Conservation (phyloP, 2,329 filamentous ascomycete species). For the Calycina herbarum region DNA sequence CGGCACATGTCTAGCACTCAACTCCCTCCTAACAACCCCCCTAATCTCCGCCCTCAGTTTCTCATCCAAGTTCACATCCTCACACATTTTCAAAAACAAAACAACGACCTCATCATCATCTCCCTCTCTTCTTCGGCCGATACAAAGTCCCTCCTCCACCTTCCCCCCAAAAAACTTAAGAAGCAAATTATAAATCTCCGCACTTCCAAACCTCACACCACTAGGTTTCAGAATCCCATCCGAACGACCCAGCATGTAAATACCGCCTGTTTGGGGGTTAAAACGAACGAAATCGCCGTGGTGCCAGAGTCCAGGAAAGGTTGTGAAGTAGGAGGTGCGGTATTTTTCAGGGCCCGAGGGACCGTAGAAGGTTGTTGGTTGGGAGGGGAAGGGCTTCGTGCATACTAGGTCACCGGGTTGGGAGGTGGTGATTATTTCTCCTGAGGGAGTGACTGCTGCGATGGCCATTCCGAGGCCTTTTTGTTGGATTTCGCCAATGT, state of each 20-base stretch:
- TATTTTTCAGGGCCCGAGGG: constrained; percentile 63
- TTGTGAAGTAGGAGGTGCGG: constrained; percentile 80
- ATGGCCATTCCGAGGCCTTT: constrained; percentile 80
- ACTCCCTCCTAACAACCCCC: constrained; percentile 67
- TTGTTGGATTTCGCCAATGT: constrained; percentile 74
- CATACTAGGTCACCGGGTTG: constrained; percentile 88
- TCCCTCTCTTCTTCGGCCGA: constrained; percentile 65
- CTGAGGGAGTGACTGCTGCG: constrained; percentile 55
- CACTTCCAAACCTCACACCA: constrained; percentile 87
- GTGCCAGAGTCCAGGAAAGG: constrained; percentile 79
- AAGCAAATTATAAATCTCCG: constrained; percentile 96
- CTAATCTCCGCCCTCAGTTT: constrained; percentile 66
- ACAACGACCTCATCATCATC: constrained; percentile 53
- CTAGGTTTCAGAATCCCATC: constrained; percentile 92
- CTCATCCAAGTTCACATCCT: constrained; percentile 48
- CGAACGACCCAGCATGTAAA: constrained; percentile 88
- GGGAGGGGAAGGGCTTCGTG: constrained; percentile 80
- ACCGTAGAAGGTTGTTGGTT: constrained; percentile 89
- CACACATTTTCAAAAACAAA: constrained; percentile 79
- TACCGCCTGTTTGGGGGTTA: constrained; percentile 69
- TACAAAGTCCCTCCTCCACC: constrained; percentile 83
- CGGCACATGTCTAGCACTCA: constrained; percentile 89
- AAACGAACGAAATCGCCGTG: constrained; percentile 87
- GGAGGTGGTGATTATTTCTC: constrained; percentile 45
- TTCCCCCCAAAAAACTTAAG: constrained; percentile 77